phyloP scores from a whole-genome alignment of 768 basidiomycete species.

The Holtermannia corniformis region DNA sequence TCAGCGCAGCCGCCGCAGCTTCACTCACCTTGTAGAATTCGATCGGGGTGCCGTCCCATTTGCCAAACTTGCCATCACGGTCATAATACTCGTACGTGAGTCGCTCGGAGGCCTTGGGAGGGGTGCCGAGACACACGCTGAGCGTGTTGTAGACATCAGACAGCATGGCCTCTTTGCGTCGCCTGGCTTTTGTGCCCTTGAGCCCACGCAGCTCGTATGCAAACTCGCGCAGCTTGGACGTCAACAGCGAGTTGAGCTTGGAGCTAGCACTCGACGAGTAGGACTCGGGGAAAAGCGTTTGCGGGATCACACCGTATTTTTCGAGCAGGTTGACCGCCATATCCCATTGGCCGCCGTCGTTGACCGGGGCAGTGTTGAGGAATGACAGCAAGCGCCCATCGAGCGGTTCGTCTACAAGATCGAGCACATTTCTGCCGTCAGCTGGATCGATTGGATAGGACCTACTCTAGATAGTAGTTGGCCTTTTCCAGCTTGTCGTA shows the following conservation, averaged over 20 bases:
- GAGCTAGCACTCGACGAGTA: constrained; percentile 65
- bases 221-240: constrained; percentile 85
- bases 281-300: constrained; percentile 68
- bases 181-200: constrained; percentile 49
- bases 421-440: constrained; percentile 52
- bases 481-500: constrained; percentile 90
- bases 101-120: constrained; percentile 57
- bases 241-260: constrained; percentile 67
- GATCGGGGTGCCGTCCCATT: constrained; percentile 69
- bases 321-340: constrained; percentile 68
- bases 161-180: constrained; percentile 77
- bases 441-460: not conserved
- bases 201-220: constrained; percentile 64
- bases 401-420: constrained; percentile 66
- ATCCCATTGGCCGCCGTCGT: constrained; percentile 92
- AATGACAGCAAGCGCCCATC: constrained; percentile 74
- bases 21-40: constrained; percentile 61
- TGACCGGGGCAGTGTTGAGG: constrained; percentile 66
- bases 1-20: constrained; percentile 48
- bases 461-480: constrained; percentile 76
- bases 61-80: constrained; percentile 60
- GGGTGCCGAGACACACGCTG: constrained; percentile 75
- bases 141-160: constrained; percentile 74
- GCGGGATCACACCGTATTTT: constrained; percentile 81
- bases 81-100: constrained; percentile 88